These are phyloP conservation scores for Zhuliangozyma blackwelliae DNA, from an alignment of 1,139 yeast species.

Conservation along the genomic window DNA sequence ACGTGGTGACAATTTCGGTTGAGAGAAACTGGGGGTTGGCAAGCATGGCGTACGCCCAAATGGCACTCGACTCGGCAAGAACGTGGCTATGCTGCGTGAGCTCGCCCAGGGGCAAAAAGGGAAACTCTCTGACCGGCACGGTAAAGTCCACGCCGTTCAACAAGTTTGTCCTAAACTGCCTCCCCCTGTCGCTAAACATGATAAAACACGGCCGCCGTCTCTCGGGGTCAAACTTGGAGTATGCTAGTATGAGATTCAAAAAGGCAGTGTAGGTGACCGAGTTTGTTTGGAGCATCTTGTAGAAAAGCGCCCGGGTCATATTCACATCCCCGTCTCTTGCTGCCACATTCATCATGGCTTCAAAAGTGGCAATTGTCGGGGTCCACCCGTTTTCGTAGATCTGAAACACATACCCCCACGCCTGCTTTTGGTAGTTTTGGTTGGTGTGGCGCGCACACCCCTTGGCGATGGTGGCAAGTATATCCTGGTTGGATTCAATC, in stretches of 20 bases:
- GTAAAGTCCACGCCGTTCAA: constrained; percentile 24
- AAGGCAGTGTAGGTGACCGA: constrained; percentile 41
- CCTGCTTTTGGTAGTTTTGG: constrained; percentile 31
- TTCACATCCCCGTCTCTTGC: constrained; percentile 77
- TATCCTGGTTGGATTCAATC: constrained; percentile 35
- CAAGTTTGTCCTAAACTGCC: constrained; percentile 42
- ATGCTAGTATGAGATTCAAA: constrained; percentile 53
- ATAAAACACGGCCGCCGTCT: constrained; percentile 18
- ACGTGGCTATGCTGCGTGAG: constrained; percentile 41
- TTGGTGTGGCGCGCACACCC: constrained; percentile 52
- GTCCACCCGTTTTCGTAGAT: constrained; percentile 51
- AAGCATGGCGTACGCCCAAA: constrained; percentile 56
- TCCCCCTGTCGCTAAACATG: constrained; percentile 42
- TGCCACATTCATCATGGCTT: constrained; percentile 67
- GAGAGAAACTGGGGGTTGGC: constrained; percentile 37
- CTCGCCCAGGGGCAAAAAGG: constrained; percentile 60
- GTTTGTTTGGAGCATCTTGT: constrained; percentile 44
- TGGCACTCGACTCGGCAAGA: constrained; percentile 72
- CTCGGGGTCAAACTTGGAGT: constrained; percentile 33
- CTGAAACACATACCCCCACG: constrained; percentile 78
- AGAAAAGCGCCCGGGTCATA: constrained; percentile 68
- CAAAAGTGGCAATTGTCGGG: constrained; percentile 52
- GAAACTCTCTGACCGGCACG: constrained; percentile 39
- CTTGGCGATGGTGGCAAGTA: constrained; percentile 62
- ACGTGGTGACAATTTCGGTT: constrained; percentile 47